phyloP scores from a whole-genome alignment of 2,329 filamentous ascomycete genomes.

The Biscogniauxia sp. region DNA sequence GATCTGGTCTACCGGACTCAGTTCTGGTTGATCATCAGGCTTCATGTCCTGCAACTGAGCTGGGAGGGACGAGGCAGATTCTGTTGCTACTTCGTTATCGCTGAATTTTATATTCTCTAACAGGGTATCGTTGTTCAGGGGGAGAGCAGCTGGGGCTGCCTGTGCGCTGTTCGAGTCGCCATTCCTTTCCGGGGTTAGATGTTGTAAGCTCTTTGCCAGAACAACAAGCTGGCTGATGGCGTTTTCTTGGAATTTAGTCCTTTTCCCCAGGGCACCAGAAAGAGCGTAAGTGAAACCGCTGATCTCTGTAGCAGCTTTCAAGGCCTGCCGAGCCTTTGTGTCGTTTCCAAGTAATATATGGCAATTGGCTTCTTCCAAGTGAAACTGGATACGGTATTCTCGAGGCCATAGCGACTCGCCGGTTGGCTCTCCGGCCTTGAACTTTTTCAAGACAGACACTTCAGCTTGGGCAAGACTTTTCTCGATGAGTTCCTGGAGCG shows the following conservation, averaged over 20 bases:
- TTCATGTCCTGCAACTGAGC: slow-evolving; percentile 61
- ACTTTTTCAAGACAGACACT: slow-evolving; percentile 11
- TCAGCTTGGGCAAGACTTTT: slow-evolving; percentile 43
- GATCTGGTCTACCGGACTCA: slow-evolving; percentile 82
- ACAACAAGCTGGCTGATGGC: slow-evolving; percentile 88
- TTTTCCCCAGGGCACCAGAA: slow-evolving; percentile 82
- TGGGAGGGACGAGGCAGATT: slow-evolving; percentile 49
- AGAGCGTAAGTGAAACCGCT: slow-evolving; percentile 78
- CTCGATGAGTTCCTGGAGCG: slow-evolving; percentile 51
- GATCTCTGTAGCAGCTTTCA: slow-evolving; percentile 64
- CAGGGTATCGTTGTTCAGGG: slow-evolving; percentile 89
- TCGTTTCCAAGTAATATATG: slow-evolving; percentile 84
- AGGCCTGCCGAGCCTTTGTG: slow-evolving; percentile 66
- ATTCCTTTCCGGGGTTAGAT: slow-evolving; percentile 25
- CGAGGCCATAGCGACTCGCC: slow-evolving; percentile 37
- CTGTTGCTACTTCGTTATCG: slow-evolving; percentile 40
- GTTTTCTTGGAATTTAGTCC: slow-evolving; percentile 76
- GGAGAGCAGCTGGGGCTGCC: slow-evolving; percentile 63
- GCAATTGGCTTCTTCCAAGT: slow-evolving; percentile 79
- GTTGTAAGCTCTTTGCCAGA: slow-evolving; percentile 70
- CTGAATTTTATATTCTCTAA: slow-evolving; percentile 83
- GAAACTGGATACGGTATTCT: slow-evolving; percentile 63
- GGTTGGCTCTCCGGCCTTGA: slow-evolving; percentile 20
- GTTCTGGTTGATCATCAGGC: slow-evolving; percentile 76
- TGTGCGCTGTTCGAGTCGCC: slow-evolving; percentile 4